Conservation (phyloP, 495 filamentous ascomycete genomes). For the Aspergillus affinis region DNA sequence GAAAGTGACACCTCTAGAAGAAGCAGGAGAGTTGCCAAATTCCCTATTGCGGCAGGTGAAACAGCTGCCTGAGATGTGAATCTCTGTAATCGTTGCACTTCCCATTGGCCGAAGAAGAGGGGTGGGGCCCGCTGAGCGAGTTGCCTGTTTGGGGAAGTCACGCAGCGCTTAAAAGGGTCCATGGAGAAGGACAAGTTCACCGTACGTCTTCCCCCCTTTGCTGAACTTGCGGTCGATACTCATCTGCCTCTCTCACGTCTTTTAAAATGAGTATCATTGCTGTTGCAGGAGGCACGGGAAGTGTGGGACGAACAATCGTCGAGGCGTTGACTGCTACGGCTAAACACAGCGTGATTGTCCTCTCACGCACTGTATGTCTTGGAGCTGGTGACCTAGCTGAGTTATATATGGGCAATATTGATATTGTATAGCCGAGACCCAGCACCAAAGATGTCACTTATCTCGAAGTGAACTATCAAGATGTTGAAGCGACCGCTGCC, state of each 20-base stretch:
- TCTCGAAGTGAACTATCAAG: slow-evolving; percentile 31
- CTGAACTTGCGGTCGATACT: too few relatives aligned
- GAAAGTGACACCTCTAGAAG: too few relatives aligned
- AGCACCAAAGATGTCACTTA: not conserved
- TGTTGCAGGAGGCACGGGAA: slow-evolving; percentile 44
- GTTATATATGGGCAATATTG: not conserved
- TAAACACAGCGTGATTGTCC: slow-evolving; percentile 35
- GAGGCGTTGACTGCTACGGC: slow-evolving; percentile 28
- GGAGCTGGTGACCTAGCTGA: not conserved
- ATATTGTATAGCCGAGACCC: slow-evolving; percentile 12
- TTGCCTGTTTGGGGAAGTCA: not conserved
- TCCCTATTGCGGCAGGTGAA: too few relatives aligned
- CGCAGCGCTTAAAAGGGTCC: too few relatives aligned
- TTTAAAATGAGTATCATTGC: slow-evolving; percentile 35
- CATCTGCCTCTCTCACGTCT: too few relatives aligned
- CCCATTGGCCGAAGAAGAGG: too few relatives aligned
- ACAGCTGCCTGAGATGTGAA: too few relatives aligned
- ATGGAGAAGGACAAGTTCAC: too few relatives aligned
- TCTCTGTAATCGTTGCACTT: too few relatives aligned
- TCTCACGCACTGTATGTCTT: slow-evolving; percentile 34
- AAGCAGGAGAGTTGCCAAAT: too few relatives aligned
- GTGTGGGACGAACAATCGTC: slow-evolving; percentile 40
- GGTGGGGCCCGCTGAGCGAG: too few relatives aligned
- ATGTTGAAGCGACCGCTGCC: slow-evolving; percentile 25
- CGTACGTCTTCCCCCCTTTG: too few relatives aligned